Conservation (phyloP, 2,329 filamentous ascomycete species). For the Biscogniauxia sp. region DNA sequence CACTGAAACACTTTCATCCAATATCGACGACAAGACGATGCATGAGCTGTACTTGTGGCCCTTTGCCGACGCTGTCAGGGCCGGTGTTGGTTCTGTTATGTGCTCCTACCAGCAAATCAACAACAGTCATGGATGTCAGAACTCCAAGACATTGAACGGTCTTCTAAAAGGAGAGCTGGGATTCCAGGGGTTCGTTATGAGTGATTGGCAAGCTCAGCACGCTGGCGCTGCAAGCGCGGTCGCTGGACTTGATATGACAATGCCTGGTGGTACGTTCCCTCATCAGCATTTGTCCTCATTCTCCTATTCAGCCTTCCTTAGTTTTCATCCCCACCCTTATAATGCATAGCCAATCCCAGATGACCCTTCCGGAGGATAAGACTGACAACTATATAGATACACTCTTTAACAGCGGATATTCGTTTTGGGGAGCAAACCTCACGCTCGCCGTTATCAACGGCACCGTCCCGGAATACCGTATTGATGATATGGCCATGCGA, state of each 20-base stretch:
- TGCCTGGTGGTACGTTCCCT: constrained; percentile 59
- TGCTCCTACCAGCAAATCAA: constrained; percentile 77
- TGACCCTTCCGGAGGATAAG: not conserved
- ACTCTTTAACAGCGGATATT: constrained; percentile 66
- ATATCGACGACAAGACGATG: constrained; percentile 69
- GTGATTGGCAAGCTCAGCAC: constrained; percentile 79
- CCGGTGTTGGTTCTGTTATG: constrained; percentile 64
- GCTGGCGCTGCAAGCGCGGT: constrained; percentile 63
- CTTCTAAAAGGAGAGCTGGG: constrained; percentile 76
- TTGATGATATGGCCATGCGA: constrained; percentile 90
- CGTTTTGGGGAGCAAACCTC: constrained; percentile 83
- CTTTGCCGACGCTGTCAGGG: constrained; percentile 69
- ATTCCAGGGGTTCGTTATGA: constrained; percentile 78
- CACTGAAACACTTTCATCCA: constrained; percentile 55
- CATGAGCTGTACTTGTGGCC: constrained; percentile 79
- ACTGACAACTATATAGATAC: constrained; percentile 51
- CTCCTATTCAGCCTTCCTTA: not conserved
- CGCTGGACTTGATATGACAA: constrained; percentile 81
- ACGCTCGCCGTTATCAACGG: constrained; percentile 87
- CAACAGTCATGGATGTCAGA: constrained; percentile 77
- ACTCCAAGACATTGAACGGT: constrained; percentile 72
- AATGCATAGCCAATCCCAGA: not conserved
- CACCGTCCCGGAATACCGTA: constrained; percentile 78
- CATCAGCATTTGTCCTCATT: not conserved
- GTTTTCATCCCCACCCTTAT: not conserved